A percentile compares a stretch with the other conserved stretches of the same genome.
Conservation (phyloP, 73 alveolate genomes). For the Tetrahymena malaccensis region DNA sequence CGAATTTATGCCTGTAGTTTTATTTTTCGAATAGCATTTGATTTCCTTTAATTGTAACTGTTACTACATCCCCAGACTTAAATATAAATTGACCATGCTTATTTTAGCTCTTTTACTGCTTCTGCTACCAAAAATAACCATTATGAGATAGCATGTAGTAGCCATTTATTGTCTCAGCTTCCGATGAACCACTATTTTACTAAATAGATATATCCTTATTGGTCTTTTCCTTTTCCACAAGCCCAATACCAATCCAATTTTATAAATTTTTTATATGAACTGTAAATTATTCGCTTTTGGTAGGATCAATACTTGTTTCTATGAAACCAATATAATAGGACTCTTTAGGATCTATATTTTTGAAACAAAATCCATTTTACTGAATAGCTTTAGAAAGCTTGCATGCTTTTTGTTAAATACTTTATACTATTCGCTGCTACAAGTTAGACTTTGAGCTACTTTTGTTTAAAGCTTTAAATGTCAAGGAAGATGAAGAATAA, state of each 20-base stretch:
- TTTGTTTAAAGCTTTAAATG: background rate
- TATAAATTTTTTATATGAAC: background rate
- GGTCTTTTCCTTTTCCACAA: background rate
- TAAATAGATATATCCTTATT: background rate
- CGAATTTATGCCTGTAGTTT: background rate
- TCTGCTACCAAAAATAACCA: background rate
- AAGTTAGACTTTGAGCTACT: background rate
- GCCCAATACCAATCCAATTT: background rate
- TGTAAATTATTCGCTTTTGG: background rate
- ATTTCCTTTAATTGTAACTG: background rate
- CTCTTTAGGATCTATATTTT: background rate
- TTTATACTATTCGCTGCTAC: background rate
- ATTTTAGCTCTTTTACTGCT: background rate
- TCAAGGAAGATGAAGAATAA: background rate
- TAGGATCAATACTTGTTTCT: background rate
- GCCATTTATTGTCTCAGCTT: background rate
- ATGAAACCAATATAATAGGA: background rate
- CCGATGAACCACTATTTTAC: background rate
- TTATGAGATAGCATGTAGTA: background rate
- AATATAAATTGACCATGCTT: background rate
- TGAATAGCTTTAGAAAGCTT: background rate
- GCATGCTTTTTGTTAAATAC: background rate
- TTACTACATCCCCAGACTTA: background rate
- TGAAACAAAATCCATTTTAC: background rate
- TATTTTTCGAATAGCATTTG: background rate